Percentiles rank a stretch among this genome's conserved stretches.
These are phyloP conservation scores for Suillus cothurnatus DNA, from an alignment of 768 basidiomycete species.

Conservation along the genomic window DNA sequence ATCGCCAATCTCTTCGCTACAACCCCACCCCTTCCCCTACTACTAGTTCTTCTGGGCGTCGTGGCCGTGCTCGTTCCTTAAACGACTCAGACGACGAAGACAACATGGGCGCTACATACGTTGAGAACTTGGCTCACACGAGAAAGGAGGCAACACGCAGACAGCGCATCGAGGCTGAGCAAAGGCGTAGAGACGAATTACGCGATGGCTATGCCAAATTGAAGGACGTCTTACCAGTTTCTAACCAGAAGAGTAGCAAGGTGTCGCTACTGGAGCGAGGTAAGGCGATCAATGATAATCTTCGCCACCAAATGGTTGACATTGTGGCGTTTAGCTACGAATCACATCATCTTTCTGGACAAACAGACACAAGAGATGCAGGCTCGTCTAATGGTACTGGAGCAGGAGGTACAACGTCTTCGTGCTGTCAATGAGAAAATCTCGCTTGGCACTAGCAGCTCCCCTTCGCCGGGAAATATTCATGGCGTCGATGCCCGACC, in stretches of 20 bases:
- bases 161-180: conserved; percentile 89
- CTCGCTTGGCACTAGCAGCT: conserved; percentile 59
- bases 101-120: conserved; percentile 63
- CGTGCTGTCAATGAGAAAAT: conserved; percentile 84
- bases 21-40: conserved; percentile 83
- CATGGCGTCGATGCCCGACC: conserved; percentile 49
- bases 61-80: conserved; percentile 64
- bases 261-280: conserved; percentile 88
- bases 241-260: conserved; percentile 91
- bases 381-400: conserved; percentile 63
- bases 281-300: conserved; percentile 35
- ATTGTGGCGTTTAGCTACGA: conserved; percentile 56
- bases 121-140: conserved; percentile 73
- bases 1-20: conserved; percentile 69
- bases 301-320: conserved; percentile 12
- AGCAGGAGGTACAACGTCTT: conserved; percentile 70
- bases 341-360: conserved; percentile 75
- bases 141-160: conserved; percentile 83
- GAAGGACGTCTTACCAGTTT: conserved; percentile 84
- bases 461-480: conserved; percentile 54
- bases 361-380: conserved; percentile 72
- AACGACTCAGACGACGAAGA: conserved; percentile 79
- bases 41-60: conserved; percentile 66
- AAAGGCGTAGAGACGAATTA: conserved; percentile 85
- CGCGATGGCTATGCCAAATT: conserved; percentile 88